These are phyloP conservation scores for Penicillium parvum DNA, from an alignment of 495 filamentous ascomycete species.

Conservation along the genomic window DNA sequence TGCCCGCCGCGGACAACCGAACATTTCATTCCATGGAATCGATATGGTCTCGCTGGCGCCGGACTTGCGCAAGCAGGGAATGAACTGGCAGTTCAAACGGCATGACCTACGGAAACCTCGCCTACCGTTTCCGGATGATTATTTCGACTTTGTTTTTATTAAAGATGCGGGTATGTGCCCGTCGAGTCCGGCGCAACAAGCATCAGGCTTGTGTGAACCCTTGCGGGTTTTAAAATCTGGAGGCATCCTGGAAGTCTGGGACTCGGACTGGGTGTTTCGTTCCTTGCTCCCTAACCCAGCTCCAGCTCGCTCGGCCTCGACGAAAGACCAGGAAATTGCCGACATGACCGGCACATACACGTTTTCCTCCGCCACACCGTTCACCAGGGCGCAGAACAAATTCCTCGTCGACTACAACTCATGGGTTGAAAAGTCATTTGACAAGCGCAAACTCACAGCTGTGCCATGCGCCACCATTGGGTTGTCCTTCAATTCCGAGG, in stretches of 20 bases:
- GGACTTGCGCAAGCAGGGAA: constrained; percentile 65
- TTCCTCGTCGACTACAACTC: constrained; percentile 80
- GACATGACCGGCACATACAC: constrained; percentile 71
- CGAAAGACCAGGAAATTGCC: constrained; percentile 58
- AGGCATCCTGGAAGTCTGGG: constrained; percentile 83
- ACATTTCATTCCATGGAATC: constrained; percentile 74
- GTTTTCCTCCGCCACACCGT: constrained; percentile 78
- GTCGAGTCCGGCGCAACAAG: constrained; percentile 56
- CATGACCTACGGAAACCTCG: constrained; percentile 74
- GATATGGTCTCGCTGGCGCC: constrained; percentile 77
- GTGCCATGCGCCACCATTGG: constrained; percentile 78
- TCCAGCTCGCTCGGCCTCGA: constrained; percentile 46
- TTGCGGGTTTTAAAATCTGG: constrained; percentile 73
- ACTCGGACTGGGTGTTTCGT: constrained; percentile 72
- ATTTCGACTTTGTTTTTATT: constrained; percentile 87
- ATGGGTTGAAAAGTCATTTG: constrained; percentile 74
- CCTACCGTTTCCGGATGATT: constrained; percentile 73
- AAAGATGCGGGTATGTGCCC: constrained; percentile 77
- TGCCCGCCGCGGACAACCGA: constrained; percentile 52
- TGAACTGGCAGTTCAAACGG: constrained; percentile 85
- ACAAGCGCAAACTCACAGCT: constrained; percentile 62
- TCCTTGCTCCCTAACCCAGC: constrained; percentile 73
- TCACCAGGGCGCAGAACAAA: constrained; percentile 70
- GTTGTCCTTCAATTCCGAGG: constrained; percentile 74
- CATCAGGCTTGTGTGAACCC: constrained; percentile 66